These are phyloP conservation scores for Xerocomellus amylosporus DNA, from an alignment of 768 basidiomycete species.

Conservation along the genomic window DNA sequence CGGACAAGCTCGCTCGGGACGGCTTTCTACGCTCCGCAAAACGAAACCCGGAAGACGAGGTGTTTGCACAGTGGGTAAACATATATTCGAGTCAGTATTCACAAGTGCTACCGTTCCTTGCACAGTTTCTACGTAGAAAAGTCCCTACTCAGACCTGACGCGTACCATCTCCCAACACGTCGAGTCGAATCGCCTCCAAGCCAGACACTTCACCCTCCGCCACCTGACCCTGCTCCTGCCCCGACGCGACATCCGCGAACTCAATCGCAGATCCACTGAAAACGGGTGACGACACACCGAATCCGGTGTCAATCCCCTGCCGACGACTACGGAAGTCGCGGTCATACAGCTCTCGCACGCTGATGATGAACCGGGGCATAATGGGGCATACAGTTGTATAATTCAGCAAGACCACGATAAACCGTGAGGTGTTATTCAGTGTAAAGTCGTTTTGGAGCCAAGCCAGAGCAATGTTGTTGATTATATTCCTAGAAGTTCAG, in stretches of 20 bases:
- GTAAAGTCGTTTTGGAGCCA: neutral
- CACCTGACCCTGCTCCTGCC: neutral
- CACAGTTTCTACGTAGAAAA: too few species aligned
- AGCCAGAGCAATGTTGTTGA: neutral
- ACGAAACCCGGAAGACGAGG: neutral
- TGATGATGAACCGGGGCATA: neutral
- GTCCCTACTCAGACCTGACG: neutral
- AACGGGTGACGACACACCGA: neutral
- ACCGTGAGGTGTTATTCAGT: fast-evolving
- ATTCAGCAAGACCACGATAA: neutral
- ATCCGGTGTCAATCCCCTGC: too few species aligned
- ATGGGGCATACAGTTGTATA: neutral
- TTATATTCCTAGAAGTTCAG: neutral
- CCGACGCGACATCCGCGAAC: neutral
- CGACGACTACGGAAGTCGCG: too few species aligned
- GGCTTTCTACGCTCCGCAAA: too few species aligned
- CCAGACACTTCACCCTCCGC: neutral
- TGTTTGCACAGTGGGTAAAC: neutral
- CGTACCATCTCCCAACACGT: neutral
- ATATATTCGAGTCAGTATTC: neutral
- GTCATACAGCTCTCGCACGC: too few species aligned
- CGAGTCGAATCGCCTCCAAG: neutral
- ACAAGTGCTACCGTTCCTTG: neutral
- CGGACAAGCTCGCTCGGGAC: too few species aligned
- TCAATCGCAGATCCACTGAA: neutral